These are phyloP conservation scores for Salisapilia sapeloensis DNA, from an alignment of 352 stramenopile genomes.

Conservation along the genomic window DNA sequence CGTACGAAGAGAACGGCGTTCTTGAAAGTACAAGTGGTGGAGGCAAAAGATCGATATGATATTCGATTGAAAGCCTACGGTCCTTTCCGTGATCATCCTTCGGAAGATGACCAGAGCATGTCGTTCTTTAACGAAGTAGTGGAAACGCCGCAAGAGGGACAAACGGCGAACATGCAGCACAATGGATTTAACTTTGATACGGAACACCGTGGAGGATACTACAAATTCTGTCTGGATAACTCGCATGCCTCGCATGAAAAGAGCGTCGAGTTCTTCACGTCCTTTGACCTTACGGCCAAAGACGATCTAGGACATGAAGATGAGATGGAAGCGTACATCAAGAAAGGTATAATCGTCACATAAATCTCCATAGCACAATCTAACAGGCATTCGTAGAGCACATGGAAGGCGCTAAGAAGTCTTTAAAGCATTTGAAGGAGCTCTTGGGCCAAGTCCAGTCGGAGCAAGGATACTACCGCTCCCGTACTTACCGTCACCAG, in stretches of 20 bases:
- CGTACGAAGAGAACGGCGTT: conserved; percentile 73
- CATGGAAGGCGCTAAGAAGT: conserved; percentile 43
- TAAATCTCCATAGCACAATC: background rate
- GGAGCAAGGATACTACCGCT: conserved; percentile 65
- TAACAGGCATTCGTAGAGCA: conserved; percentile 21
- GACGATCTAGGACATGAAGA: conserved; percentile 60
- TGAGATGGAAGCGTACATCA: conserved; percentile 39
- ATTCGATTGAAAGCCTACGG: conserved; percentile 62
- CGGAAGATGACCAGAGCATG: conserved; percentile 23
- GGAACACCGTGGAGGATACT: conserved; percentile 69
- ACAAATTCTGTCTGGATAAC: conserved; percentile 77
- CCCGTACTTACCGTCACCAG: conserved; percentile 44
- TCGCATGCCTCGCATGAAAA: conserved; percentile 48
- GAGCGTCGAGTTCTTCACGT: conserved; percentile 68
- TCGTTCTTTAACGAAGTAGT: conserved; percentile 70
- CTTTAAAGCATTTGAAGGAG: conserved; percentile 33
- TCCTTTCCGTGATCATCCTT: conserved; percentile 30
- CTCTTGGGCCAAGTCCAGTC: conserved; percentile 55
- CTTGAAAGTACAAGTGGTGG: conserved; percentile 61
- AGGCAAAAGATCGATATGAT: conserved; percentile 52
- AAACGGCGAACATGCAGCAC: conserved; percentile 52
- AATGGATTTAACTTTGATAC: conserved; percentile 80
- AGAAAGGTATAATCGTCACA: conserved; percentile 32
- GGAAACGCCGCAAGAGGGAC: conserved; percentile 29
- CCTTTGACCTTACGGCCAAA: conserved; percentile 61